A percentile compares a stretch with the other conserved stretches of the same genome.
Conservation (phyloP, 495 filamentous ascomycete genomes). For the Podospora appendiculata region DNA sequence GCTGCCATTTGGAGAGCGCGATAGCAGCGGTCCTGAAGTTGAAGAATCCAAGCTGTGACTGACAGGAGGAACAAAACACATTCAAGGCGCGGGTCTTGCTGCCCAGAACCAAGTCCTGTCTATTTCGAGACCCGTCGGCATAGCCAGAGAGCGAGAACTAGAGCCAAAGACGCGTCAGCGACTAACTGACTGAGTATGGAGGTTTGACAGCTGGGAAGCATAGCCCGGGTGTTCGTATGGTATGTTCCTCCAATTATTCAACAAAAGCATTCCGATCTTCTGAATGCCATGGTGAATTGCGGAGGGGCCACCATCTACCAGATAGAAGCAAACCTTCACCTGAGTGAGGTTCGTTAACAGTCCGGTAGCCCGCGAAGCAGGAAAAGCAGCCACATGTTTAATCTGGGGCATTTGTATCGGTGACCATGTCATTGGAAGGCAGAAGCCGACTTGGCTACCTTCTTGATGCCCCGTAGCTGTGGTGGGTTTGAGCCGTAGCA, state of each 20-base stretch:
- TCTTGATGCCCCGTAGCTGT: slow-evolving; percentile 64
- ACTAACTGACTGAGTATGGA: slow-evolving; percentile 15
- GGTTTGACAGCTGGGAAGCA: background rate
- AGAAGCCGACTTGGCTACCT: slow-evolving; percentile 60
- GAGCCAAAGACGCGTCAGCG: slow-evolving; percentile 9
- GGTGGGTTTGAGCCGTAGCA: background rate
- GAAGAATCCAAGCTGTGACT: slow-evolving; percentile 40
- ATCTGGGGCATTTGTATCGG: slow-evolving; percentile 94
- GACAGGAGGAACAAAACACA: slow-evolving; percentile 33
- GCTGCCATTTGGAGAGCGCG: slow-evolving; percentile 31
- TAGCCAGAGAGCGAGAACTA: slow-evolving; percentile 17
- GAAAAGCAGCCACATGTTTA: slow-evolving; percentile 24
- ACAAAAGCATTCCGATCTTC: slow-evolving; percentile 41
- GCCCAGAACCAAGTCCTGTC: slow-evolving; percentile 5
- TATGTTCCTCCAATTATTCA: slow-evolving; percentile 55
- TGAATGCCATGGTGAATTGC: slow-evolving; percentile 41
- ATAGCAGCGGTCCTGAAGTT: slow-evolving; percentile 36
- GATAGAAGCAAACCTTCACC: slow-evolving; percentile 19
- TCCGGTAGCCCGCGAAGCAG: slow-evolving; percentile 15
- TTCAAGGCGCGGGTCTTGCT: slow-evolving; percentile 14
- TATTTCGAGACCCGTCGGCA: slow-evolving; percentile 10
- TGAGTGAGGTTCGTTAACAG: slow-evolving; percentile 13
- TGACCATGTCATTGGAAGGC: slow-evolving; percentile 56
- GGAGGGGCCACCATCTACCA: slow-evolving; percentile 32
- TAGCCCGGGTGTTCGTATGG: background rate